These are phyloP conservation scores for Exophiala sideris DNA, from an alignment of 2,329 filamentous ascomycete genomes.

Conservation along the genomic window DNA sequence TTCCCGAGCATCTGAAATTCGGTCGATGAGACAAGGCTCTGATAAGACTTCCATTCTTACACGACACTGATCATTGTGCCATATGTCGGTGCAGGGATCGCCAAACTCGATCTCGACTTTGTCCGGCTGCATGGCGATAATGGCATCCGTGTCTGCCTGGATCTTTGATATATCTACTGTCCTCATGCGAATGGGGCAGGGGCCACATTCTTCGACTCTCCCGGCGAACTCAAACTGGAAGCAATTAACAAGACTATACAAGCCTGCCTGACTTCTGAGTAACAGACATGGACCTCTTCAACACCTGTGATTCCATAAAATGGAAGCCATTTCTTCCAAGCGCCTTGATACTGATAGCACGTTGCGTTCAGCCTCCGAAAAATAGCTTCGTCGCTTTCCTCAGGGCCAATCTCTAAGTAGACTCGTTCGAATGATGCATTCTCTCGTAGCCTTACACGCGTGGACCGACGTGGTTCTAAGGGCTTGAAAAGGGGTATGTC, in stretches of 20 bases:
- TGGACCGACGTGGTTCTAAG: not conserved
- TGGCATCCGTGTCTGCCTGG: not conserved
- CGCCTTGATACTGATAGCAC: not conserved
- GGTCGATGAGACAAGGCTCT: not conserved
- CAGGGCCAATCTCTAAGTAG: not conserved
- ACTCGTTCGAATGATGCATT: too few species aligned
- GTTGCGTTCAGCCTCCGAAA: not conserved
- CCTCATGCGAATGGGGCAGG: not conserved
- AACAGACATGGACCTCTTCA: slow-evolving; percentile 2
- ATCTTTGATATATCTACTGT: not conserved
- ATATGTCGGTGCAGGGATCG: not conserved
- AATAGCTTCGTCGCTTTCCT: not conserved
- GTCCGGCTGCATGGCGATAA: not conserved
- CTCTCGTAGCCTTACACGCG: not conserved
- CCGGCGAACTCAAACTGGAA: slow-evolving; percentile 1
- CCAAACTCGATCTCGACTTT: not conserved
- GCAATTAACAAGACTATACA: not conserved
- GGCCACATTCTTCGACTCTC: not conserved
- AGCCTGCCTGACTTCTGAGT: not conserved
- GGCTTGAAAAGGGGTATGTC: not conserved
- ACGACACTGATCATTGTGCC: too few species aligned
- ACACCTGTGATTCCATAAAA: slow-evolving; percentile 1
- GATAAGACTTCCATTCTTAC: too few species aligned
- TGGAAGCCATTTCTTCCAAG: slow-evolving; percentile 4
- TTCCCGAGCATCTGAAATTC: not conserved